Evolutionary conservation across 257 asterid species (phyloP).

Genomic region (Lantana camara): DNA sequence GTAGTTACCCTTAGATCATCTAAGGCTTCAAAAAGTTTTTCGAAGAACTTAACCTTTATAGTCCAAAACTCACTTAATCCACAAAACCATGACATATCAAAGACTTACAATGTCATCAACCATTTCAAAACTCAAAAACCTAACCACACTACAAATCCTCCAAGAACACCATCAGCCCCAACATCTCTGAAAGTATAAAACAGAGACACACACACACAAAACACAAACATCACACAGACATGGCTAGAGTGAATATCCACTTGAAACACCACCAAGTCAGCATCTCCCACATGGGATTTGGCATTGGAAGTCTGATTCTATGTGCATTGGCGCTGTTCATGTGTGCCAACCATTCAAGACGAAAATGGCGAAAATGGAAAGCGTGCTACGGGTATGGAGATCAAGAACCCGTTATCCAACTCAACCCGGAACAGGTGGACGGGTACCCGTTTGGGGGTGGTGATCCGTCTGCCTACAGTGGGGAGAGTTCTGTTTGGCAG

Average conservation of each 20-base stretch:
- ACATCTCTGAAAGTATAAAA: neutral
- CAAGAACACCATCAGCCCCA: slow-evolving; percentile 36
- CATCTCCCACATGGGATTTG: slow-evolving; percentile 43
- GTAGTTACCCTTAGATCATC: neutral
- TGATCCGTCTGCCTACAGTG: slow-evolving; percentile 47
- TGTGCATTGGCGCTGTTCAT: slow-evolving; percentile 62
- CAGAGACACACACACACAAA: slow-evolving; percentile 4
- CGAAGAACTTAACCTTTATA: neutral
- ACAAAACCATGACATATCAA: neutral
- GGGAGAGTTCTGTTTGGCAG: slow-evolving; percentile 67
- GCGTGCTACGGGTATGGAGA: slow-evolving; percentile 50
- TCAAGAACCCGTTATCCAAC: slow-evolving; percentile 72
- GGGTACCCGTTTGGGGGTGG: slow-evolving; percentile 44
- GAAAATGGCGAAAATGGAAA: slow-evolving; percentile 53
- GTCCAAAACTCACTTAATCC: slow-evolving; percentile 21
- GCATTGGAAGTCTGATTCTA: slow-evolving; percentile 48
- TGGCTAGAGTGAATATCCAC: slow-evolving; percentile 51
- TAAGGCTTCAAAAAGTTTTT: neutral
- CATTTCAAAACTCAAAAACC: slow-evolving; percentile 4
- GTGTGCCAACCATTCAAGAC: slow-evolving; percentile 57
- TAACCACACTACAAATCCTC: slow-evolving; percentile 45
- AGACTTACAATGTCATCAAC: neutral
- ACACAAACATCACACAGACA: slow-evolving; percentile 31
- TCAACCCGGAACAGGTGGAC: slow-evolving; percentile 46
- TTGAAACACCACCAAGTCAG: slow-evolving; percentile 29